Evolutionary conservation across 1,139 yeast genomes (phyloP), one percentile per base, ranked within the genome.

Genomic region (Suhomyces atakaporum): DNA sequence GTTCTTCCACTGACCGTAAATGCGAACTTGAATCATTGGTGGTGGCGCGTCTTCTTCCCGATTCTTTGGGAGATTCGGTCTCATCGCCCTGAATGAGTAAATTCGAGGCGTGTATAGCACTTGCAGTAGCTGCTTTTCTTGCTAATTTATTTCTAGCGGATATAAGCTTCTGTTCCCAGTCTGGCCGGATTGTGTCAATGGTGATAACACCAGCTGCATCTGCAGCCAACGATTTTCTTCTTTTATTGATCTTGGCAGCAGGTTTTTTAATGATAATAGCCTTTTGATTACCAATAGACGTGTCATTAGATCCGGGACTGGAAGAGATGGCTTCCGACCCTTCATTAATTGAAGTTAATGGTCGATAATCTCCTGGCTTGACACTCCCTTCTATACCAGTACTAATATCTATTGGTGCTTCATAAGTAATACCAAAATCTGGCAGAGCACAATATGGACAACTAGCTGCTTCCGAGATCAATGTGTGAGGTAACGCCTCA

Each of bases 381-480:
- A 25, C 45, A 3, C 53, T 55, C 0, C 82, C 81, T 27, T 62
- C 69, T 3, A 79, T 57, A 0, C 92, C 90, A 2, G 79, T 74
- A 42, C 63, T 61, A 32, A 81, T 63, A 36, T 66, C 67, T 2
- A 70, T 64, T 7, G 86, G 82, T 2, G 90, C 80, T 13, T 74
- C 74, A 58, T 86, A 92, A 0, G 85, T 80, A 11, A 92, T 83
- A 4, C 96, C 96, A 60, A 90, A 88, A 50, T 85, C 81, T 3
- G 87, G 74, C 64, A 84, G 81, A 4, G 95, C 95, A 67, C 98
- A 92, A 58, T 84, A 92, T 0, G 98, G 97, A 58, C 98, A 92
- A 49, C 78, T 77, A 2, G 96, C 92, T 0, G 94, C 84, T 53
- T 89, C 97, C 8, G 95, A 82, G 3, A 86, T 83, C 41, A 89